phyloP scores from a whole-genome alignment of 1,139 yeast genomes.

The Saccharomyces hybrid region DNA sequence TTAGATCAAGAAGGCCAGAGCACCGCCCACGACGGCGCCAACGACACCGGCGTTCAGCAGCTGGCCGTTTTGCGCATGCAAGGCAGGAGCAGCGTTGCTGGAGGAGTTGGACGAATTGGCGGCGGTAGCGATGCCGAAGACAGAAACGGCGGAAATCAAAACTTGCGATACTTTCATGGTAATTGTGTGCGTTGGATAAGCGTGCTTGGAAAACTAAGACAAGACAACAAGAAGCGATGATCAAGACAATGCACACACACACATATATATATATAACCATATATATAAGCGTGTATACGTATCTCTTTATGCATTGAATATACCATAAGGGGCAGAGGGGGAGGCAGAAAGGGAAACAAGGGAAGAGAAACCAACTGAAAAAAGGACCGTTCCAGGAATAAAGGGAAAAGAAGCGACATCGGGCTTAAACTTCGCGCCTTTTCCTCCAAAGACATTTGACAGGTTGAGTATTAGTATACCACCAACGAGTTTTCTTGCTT shows the following conservation, averaged over 20 bases:
- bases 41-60: slow-evolving; percentile 14
- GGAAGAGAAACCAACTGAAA: neutral
- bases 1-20: slow-evolving; percentile 24
- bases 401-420: neutral
- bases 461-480: neutral
- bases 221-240: neutral
- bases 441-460: neutral
- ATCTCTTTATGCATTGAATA: neutral
- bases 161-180: neutral
- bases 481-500: neutral
- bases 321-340: neutral
- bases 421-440: neutral
- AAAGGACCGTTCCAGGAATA: neutral
- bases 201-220: neutral
- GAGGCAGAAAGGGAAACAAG: neutral
- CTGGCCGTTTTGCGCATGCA: slow-evolving; percentile 8
- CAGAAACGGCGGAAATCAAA: neutral
- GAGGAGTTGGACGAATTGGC: slow-evolving; percentile 5
- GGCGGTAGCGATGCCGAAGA: slow-evolving; percentile 4
- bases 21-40: slow-evolving; percentile 28
- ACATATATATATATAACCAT: neutral
- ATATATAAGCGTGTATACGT: neutral
- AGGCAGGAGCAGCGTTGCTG: slow-evolving; percentile 10
- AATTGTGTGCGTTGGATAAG: neutral
- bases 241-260: neutral